Percentiles rank a stretch among this genome's conserved stretches.
phyloP scores from a whole-genome alignment of 495 filamentous ascomycete species.

The Hypoxylon rickii region DNA sequence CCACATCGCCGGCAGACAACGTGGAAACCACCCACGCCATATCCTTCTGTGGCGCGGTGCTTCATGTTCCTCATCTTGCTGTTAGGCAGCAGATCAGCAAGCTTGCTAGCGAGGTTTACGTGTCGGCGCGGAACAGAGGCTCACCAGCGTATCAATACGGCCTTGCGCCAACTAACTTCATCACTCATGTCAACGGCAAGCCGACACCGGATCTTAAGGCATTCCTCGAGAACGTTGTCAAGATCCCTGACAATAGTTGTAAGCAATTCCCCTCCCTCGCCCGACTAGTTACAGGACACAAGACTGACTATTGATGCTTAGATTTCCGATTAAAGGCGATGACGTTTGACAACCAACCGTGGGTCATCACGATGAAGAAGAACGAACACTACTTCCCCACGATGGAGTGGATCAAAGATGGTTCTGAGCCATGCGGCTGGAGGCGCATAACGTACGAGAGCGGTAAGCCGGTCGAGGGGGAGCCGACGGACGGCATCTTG shows the following conservation, averaged over 20 bases:
- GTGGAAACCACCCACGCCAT: conserved; percentile 90
- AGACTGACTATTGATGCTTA: conserved; percentile 35
- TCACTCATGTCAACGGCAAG: conserved; percentile 90
- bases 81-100: conserved; percentile 96
- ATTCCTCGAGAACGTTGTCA: conserved; percentile 78
- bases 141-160: conserved; percentile 91
- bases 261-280: conserved; percentile 31
- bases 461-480: conserved; percentile 54
- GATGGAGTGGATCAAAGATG: conserved; percentile 82
- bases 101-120: conserved; percentile 96
- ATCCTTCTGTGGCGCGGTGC: conserved; percentile 91
- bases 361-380: conserved; percentile 99
- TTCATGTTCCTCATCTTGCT: conserved; percentile 93
- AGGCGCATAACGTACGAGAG: conserved; percentile 71
- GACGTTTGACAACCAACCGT: conserved; percentile 97
- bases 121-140: conserved; percentile 81
- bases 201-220: conserved; percentile 76
- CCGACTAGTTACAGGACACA: not conserved
- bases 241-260: conserved; percentile 94
- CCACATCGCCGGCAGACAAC: conserved; percentile 86
- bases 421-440: conserved; percentile 67
- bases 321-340: conserved; percentile 92
- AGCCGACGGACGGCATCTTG: conserved; percentile 49
- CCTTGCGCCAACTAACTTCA: conserved; percentile 94
- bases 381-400: conserved; percentile 98